Base-by-base conservation (phyloP, 2,329 filamentous ascomycete genomes). In the Massarina eburnea region DNA sequence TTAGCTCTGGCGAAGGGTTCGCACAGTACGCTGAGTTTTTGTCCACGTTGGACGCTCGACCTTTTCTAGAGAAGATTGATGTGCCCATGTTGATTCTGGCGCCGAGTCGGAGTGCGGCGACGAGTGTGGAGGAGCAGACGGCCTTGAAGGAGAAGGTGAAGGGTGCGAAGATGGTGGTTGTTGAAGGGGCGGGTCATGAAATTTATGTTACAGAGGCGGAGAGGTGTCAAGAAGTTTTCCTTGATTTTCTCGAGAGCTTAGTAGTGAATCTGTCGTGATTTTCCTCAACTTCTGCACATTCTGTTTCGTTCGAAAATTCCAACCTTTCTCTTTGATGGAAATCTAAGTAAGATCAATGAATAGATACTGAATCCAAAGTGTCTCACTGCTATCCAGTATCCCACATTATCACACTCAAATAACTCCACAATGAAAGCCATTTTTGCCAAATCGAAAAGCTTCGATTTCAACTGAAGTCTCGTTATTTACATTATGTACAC, bases 11-110 rank as follows among this genome's bases (percentile, higher is more conserved):
- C 4, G 62, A 68, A 39, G 68, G 68, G 1, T 43, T 71, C 6
- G 67, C 58, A 1, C 61, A 60, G 24, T 70, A 71, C 41, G 68
- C 66, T 1, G 57, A 63, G 40, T 68, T 71, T 30, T 33, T 71
- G 4, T 59, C 54, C 15, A 55, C 43, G 29, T 42, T 71, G 39
- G 68, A 71, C 39, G 58, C 63, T 14, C 45, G 64, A 22, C 61
- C 60, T 20, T 64, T 51, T 33, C 34, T 71, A 41, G 29, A 34
- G 14, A 34, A 55, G 19, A 68, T 71, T 12, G 52, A 41, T 19
- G 51, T 62, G 14, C 64, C 67, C 1, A 69, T 54, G 40, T 45
- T 71, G 38, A 64, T 70, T 2, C 20, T 70, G 24, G 58, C 64
- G 7, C 69, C 69, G 18, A 57, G 51, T 3, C 58, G 61, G 24